Evolutionary conservation across 441 rosid species (phyloP), one percentile per base, ranked within the genome.

Genomic region (Mallotus repandus): DNA sequence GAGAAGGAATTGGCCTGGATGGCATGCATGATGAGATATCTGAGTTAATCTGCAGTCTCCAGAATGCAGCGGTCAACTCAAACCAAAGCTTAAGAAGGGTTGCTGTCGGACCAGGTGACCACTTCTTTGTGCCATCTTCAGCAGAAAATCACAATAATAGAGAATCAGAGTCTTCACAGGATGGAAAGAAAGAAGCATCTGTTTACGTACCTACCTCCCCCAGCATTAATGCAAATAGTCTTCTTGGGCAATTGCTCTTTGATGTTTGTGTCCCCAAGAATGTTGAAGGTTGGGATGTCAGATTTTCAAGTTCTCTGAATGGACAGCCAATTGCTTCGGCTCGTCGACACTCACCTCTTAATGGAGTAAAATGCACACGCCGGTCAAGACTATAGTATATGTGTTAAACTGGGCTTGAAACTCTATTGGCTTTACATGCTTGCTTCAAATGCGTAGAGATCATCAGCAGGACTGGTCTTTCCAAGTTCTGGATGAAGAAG

Each of bases 271-370:
- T 95, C 53, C 99, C 98, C 10, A 95, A 84, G 86, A 92, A 91
- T 25, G 86, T 95, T 12, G 99, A 95, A 83, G 98, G 98, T 1
- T 92, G 99, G 99, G 99, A 95, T 85, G 81, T 95, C 46, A 93
- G 93, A 78, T 89, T 90, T 56, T 80, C 85, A 1, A 87, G 95
- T 64, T 85, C 89, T 70, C 64, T 85, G 22, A 95, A 92, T 7
- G 90, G 93, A 54, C 94, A 88, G 74, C 96, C 92, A 5, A 83
- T 83, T 67, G 87, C 85, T 49, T 89, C 93, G 64, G 85, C 90
- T 41, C 83, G 77, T 43, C 88, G 87, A 86, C 82, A 25, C 63
- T 87, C 89, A 7, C 86, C 77, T 67, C 70, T 80, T 77, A 81
- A 76, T 65, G 85, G 84, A 59, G 71, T 83, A 76, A 92, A 82